Evolutionary conservation across 73 alveolate species (phyloP).

Genomic region (Paramecium sonneborni): DNA sequence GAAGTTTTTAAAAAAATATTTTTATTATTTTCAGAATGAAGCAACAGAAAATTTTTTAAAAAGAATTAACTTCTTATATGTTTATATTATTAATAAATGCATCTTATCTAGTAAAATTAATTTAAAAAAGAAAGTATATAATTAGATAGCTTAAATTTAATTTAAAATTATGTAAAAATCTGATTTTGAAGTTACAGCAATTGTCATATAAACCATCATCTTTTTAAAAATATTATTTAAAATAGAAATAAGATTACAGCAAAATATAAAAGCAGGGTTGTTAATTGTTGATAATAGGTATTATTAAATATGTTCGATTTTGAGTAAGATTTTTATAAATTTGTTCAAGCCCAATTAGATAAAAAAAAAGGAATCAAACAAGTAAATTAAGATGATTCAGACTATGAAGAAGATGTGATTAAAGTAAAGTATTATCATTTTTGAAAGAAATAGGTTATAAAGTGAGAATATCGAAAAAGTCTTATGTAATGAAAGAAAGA

Average conservation of each 20-base stretch:
- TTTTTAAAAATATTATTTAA: too few species aligned
- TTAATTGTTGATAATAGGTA: neutral
- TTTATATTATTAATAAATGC: too few species aligned
- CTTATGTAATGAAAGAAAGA: neutral
- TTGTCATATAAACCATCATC: too few species aligned
- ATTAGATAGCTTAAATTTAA: neutral
- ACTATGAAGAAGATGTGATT: neutral
- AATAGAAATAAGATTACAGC: neutral
- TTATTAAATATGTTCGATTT: neutral
- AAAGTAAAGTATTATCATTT: neutral
- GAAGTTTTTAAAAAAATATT: too few species aligned
- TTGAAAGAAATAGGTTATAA: neutral
- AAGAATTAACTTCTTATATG: too few species aligned
- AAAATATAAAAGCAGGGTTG: neutral
- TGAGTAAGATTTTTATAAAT: conserved; percentile 28
- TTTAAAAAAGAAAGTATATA: too few species aligned
- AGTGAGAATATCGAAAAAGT: conserved; percentile 43
- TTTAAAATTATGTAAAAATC: neutral
- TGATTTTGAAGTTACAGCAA: neutral
- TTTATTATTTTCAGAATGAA: neutral
- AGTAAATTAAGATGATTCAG: neutral
- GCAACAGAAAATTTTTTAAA: too few species aligned
- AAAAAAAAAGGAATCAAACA: neutral
- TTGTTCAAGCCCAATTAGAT: conserved; percentile 37
- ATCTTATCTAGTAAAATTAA: too few species aligned